Base-by-base conservation (phyloP, 192 early-diverging fungal species). In the Backusella mclennaniae region DNA sequence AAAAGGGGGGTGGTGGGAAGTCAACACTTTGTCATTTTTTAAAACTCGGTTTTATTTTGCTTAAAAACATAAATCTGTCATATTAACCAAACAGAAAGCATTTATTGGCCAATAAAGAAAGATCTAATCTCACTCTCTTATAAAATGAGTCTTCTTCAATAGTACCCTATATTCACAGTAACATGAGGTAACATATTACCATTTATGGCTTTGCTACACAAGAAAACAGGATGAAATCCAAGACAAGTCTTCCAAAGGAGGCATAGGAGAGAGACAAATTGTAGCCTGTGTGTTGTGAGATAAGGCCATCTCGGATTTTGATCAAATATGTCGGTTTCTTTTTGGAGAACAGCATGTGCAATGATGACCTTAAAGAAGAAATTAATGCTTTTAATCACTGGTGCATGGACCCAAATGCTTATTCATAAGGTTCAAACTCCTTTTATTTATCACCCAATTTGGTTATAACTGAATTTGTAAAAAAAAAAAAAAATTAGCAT, bases 381-480 rank as follows among this genome's bases (percentile, higher is more conserved):
- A 59, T 7, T 7, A 59, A 9, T 59, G 0, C 53, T 26, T 59
- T 26, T 8, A 59, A 9, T 26, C n/a, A 59, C 21, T 59, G 53
- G 53, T 59, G 53, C 53, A 59, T 59, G 53, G 53, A 59, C 53
- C 53, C 53, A 59, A 59, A 21, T 59, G 53, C 53, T 59, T 59
- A 59, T 59, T 59, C 53, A 59, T 59, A 59, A 59, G 53, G 53
- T 59, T 59, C 23, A 59, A 59, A 59, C 53, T 59, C 53, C 53
- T 23, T 59, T 59, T 59, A 59, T 23, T 59, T 59, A 59, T 12
- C 53, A 3, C 53, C 9, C n/a, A 59, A 59, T 59, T 26, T 59
- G 53, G 53, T 59, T 59, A 59, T 59, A 2, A 23, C 53, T 59
- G 53, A 26, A 23, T 12, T 26, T 49, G 19, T 49, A 49, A 49